phyloP scores from a whole-genome alignment of 257 asterid species.

The Petrea volubilis region DNA sequence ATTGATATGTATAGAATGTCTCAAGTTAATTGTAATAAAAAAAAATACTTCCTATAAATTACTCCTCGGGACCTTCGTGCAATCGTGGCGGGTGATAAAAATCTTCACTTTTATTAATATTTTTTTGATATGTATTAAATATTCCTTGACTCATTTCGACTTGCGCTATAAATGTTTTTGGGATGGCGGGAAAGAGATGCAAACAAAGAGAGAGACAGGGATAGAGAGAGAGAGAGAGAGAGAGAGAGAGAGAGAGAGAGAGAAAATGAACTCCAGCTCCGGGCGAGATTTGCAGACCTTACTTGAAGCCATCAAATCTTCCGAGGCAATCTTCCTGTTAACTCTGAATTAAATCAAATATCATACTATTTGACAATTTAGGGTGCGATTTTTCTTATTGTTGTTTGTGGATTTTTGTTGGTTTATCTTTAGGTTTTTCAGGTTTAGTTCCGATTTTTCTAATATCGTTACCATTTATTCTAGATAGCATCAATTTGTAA shows the following conservation, averaged over 20 bases:
- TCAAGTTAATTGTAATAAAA: too few relatives aligned
- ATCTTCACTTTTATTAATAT: too few relatives aligned
- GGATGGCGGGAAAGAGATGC: constrained; percentile 44
- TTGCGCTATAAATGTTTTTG: not conserved
- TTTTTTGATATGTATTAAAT: too few relatives aligned
- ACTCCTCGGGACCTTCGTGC: too few relatives aligned
- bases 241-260: constrained; percentile 1
- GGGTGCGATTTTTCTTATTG: not conserved
- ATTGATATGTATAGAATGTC: too few relatives aligned
- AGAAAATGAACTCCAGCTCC: constrained; percentile 44
- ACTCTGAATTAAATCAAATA: not conserved
- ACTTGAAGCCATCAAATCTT: constrained; percentile 62
- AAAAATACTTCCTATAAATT: too few relatives aligned
- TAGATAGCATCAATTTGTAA: not conserved
- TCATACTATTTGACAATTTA: not conserved
- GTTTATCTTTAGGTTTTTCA: constrained; percentile 1
- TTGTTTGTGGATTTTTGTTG: not conserved
- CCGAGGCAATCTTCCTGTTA: constrained; percentile 56
- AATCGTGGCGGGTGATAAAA: too few relatives aligned
- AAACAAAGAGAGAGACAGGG: constrained; percentile 5
- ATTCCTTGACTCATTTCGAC: not conserved
- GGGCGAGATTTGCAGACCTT: constrained; percentile 45
- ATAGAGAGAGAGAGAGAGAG: constrained; percentile 36
- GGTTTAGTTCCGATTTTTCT: not conserved
- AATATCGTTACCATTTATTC: not conserved